phyloP scores from a whole-genome alignment of 257 asterid genomes.

The Solanum chiquidenum region DNA sequence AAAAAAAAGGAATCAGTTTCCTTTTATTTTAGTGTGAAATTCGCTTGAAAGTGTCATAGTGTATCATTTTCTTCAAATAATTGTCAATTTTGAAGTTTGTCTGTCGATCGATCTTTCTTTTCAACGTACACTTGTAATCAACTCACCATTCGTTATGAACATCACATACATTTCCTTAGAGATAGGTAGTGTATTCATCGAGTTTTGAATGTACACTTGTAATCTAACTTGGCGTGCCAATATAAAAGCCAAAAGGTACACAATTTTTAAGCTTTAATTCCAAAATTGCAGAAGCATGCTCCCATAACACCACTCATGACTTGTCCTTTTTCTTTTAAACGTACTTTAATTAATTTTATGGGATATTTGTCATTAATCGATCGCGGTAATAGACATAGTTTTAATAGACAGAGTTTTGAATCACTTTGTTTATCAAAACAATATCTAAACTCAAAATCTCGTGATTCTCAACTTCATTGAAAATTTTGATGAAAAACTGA shows the following conservation, averaged over 20 bases:
- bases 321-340: neutral
- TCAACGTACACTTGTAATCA: neutral
- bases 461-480: too few relatives aligned
- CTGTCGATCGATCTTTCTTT: neutral
- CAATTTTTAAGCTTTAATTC: neutral
- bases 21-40: too few relatives aligned
- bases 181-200: neutral
- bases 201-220: too few relatives aligned
- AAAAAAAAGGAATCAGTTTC: too few relatives aligned
- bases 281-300: neutral
- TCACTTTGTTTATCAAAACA: too few relatives aligned
- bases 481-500: too few relatives aligned
- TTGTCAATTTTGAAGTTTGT: neutral
- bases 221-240: neutral
- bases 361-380: neutral
- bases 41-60: too few relatives aligned
- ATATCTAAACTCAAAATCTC: too few relatives aligned
- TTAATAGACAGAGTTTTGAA: neutral
- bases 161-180: neutral
- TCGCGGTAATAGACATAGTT: too few relatives aligned
- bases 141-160: too few relatives aligned
- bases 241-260: neutral
- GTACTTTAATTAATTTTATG: too few relatives aligned
- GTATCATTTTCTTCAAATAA: neutral
- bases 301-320: neutral